A percentile compares a stretch with the other conserved stretches of the same genome.
phyloP scores from a whole-genome alignment of 2,329 filamentous ascomycete genomes.

The Karstenula rhodostoma region DNA sequence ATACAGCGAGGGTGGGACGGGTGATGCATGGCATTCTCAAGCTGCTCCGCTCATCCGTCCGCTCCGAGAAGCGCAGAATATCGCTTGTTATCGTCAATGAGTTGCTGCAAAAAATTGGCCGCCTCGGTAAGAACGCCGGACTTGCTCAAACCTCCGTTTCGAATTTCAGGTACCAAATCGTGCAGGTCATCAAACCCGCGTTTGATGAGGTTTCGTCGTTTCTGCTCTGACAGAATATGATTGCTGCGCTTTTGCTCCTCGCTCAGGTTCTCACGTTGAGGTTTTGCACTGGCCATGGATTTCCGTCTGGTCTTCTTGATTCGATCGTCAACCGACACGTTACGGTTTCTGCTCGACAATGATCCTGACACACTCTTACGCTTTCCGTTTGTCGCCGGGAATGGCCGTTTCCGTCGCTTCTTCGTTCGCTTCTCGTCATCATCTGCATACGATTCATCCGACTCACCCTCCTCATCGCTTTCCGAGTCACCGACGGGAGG shows the following conservation, averaged over 20 bases:
- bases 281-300: conserved; percentile 35
- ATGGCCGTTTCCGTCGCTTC: conserved; percentile 35
- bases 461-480: conserved; percentile 34
- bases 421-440: conserved; percentile 33
- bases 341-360: conserved; percentile 33
- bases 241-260: conserved; percentile 86
- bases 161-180: conserved; percentile 76
- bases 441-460: conserved; percentile 32
- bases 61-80: conserved; percentile 8
- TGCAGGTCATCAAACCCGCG: conserved; percentile 84
- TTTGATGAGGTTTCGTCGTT: conserved; percentile 81
- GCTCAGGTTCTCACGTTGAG: conserved; percentile 66
- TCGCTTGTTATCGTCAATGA: conserved; percentile 70
- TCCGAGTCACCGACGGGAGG: conserved; percentile 12
- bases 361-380: conserved; percentile 29
- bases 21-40: not conserved
- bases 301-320: conserved; percentile 38
- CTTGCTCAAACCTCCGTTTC: conserved; percentile 81
- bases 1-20: not conserved
- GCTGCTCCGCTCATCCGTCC: conserved; percentile 2
- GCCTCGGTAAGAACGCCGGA: conserved; percentile 79
- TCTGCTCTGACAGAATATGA: conserved; percentile 88
- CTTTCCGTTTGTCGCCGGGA: conserved; percentile 21
- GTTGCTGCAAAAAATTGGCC: conserved; percentile 78
- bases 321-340: conserved; percentile 27